Evolutionary conservation across 345 rosid genomes (phyloP).

Genomic region (Eucalyptus sideroxylon): DNA sequence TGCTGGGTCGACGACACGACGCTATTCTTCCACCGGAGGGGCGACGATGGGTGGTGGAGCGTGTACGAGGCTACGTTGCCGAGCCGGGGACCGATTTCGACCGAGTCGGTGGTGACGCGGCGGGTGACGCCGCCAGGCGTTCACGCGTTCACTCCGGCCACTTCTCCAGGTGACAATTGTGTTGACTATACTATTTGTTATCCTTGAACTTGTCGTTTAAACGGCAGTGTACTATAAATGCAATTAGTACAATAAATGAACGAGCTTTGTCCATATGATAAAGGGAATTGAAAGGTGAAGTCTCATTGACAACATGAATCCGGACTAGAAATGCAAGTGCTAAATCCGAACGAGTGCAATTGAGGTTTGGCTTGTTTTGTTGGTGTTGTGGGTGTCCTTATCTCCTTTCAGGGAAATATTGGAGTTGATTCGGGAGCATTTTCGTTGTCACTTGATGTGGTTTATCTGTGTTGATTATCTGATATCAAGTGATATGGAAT

Average conservation of each 20-base stretch:
- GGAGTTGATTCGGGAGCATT: not conserved
- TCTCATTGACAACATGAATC: not conserved
- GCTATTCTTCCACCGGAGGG: slow-evolving; percentile 60
- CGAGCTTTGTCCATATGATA: not conserved
- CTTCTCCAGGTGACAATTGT: slow-evolving; percentile 35
- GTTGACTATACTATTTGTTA: not conserved
- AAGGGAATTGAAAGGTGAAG: not conserved
- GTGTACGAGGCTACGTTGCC: slow-evolving; percentile 50
- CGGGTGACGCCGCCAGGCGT: slow-evolving; percentile 78
- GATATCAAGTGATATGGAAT: not conserved
- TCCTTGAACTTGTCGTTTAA: not conserved
- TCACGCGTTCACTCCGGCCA: slow-evolving; percentile 85
- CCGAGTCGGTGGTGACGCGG: slow-evolving; percentile 27
- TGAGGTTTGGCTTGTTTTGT: not conserved
- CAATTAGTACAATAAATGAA: not conserved
- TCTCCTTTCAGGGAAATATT: not conserved
- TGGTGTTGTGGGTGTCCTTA: not conserved
- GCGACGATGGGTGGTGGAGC: slow-evolving; percentile 69
- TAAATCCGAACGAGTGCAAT: not conserved
- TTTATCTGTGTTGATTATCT: not conserved
- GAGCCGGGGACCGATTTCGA: slow-evolving; percentile 4
- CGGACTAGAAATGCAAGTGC: not conserved
- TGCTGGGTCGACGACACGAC: slow-evolving; percentile 76
- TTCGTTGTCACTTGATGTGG: not conserved
- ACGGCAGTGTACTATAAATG: not conserved